Base-by-base conservation (phyloP, 148 eudicot genomes). In the Fallopia convolvulus region DNA sequence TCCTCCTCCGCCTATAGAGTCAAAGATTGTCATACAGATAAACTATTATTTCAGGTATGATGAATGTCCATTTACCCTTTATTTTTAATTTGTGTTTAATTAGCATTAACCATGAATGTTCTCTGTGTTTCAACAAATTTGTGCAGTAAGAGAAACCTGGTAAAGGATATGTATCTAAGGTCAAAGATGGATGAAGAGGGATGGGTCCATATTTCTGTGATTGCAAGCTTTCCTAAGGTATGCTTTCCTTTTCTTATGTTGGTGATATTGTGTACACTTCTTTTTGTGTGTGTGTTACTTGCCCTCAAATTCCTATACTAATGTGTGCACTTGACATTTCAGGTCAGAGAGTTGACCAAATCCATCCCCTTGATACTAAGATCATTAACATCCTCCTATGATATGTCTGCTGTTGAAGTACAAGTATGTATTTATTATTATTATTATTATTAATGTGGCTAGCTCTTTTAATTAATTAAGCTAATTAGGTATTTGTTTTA, bases 151-250 rank as follows among this genome's bases (percentile, higher is more conserved):
- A 82, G 17, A 47, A 91, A 89, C 83, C 77, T 91, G 85, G 90
- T 83, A 6, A 84, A 80, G 74, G 93, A 89, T 70, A 39, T 68
- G 21, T 86, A 12, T 80, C 75, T 91, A 75, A 88, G 84, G 85
- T 77, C 83, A n/a, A 79, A 85, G 2, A 91, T 91, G 96, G 96
- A 91, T 75, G 86, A 72, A 11, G 80, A 91, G 72, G 93, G 96
- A 20, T 91, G 96, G 96, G 96, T 91, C 20, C 81, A 85, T 39
- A 77, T 91, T 75, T 13, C 20, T 42, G 66, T 88, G 75, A 85
- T 91, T 46, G 91, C 93, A 55, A 53, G 71, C 76, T 91, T 91
- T 84, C 90, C 80, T 55, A 26, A 26, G 30, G 30, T n/a, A n/a
- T n/a, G n/a, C n/a, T n/a, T n/a, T n/a, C n/a, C n/a, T n/a, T n/a